phyloP scores from a whole-genome alignment of 1,284 basidiomycete genomes.

The Trichosporon ovoides region DNA sequence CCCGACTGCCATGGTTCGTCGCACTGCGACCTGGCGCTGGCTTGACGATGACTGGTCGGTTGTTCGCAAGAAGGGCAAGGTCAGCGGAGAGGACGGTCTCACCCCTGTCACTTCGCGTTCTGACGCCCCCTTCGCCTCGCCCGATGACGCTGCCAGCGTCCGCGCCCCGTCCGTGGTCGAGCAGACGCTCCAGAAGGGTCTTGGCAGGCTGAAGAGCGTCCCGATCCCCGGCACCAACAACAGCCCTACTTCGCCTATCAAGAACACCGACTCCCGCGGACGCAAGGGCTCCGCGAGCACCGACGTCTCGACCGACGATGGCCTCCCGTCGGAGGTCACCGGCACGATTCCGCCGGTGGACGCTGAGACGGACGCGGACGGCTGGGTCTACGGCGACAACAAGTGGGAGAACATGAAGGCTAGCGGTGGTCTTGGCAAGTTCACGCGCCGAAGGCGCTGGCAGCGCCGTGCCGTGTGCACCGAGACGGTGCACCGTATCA shows the following conservation, averaged over 20 bases:
- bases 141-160: conserved; percentile 3
- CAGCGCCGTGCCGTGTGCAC: conserved; percentile 70
- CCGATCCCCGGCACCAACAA: conserved; percentile 16
- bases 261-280: conserved; percentile 8
- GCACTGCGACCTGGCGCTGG: conserved; percentile 76
- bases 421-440: conserved; percentile 83
- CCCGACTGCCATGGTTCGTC: conserved; percentile 53
- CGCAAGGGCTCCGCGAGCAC: conserved; percentile 16
- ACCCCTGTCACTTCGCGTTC: conserved; percentile 15
- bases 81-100: conserved; percentile 2
- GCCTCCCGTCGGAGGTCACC: neutral
- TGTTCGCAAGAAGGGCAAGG: conserved; percentile 8
- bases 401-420: conserved; percentile 80
- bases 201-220: conserved; percentile 42
- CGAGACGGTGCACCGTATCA: conserved; percentile 59
- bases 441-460: conserved; percentile 77
- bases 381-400: conserved; percentile 93
- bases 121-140: conserved; percentile 13
- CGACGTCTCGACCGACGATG: conserved; percentile 25
- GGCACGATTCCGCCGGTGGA: conserved; percentile 28
- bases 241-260: conserved; percentile 21
- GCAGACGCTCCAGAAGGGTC: conserved; percentile 48
- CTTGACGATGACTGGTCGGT: conserved; percentile 82
- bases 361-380: conserved; percentile 69
- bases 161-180: conserved; percentile 44